A percentile compares a stretch with the other conserved stretches of the same genome.
phyloP scores from a whole-genome alignment of 805 yeast genomes.

The Metschnikowia henanensis region DNA sequence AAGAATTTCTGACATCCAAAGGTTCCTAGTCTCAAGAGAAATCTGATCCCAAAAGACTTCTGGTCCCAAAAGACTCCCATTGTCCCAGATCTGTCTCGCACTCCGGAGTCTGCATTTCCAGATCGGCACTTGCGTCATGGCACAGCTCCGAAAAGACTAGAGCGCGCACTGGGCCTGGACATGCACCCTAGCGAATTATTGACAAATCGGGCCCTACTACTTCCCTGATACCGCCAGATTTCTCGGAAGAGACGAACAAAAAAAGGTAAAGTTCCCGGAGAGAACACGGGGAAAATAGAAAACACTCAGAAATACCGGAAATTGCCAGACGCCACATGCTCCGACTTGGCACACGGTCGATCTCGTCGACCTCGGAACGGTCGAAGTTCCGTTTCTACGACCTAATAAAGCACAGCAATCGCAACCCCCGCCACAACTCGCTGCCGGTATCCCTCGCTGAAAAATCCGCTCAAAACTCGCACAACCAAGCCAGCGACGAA shows the following conservation, averaged over 20 bases:
- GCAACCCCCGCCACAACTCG: constrained; percentile 25
- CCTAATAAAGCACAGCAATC: constrained; percentile 33
- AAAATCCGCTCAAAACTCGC: not conserved
- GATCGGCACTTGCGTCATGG: constrained; percentile 3
- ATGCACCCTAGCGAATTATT: too few relatives aligned
- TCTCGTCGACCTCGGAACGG: constrained; percentile 1
- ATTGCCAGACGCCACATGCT: too few relatives aligned
- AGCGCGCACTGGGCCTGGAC: not conserved
- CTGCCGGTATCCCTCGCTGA: constrained; percentile 7
- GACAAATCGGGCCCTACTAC: too few relatives aligned
- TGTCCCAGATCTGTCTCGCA: not conserved
- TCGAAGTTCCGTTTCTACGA: constrained; percentile 36
- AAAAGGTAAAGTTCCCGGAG: too few relatives aligned
- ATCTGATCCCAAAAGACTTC: too few relatives aligned
- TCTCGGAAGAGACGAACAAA: too few relatives aligned
- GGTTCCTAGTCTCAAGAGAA: too few relatives aligned
- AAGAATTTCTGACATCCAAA: too few relatives aligned
- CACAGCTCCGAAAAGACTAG: not conserved
- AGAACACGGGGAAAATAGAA: too few relatives aligned
- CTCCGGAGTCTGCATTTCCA: not conserved
- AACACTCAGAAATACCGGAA: too few relatives aligned
- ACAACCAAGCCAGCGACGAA: not conserved
- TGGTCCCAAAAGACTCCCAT: too few relatives aligned
- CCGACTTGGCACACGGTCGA: not conserved
- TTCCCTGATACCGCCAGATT: too few relatives aligned